Evolutionary conservation across 2,329 filamentous ascomycete genomes (phyloP).

Genomic region (Colletotrichum plurivorum): DNA sequence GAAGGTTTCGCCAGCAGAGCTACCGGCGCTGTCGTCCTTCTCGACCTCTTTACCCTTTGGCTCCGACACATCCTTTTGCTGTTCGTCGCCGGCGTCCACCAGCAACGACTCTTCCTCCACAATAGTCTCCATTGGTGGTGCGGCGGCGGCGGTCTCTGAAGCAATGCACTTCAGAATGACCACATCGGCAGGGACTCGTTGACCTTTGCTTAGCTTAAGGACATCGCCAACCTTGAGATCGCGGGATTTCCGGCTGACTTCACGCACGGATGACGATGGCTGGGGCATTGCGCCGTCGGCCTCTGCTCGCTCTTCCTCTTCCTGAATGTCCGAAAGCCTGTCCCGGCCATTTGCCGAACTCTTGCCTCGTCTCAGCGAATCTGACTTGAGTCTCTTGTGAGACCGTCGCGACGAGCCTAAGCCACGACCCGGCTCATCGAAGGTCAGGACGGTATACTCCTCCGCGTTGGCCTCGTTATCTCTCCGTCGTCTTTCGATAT

Average conservation of each 20-base stretch:
- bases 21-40: constrained; percentile 50
- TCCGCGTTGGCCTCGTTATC: constrained; percentile 97
- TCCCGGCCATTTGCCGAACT: constrained; percentile 53
- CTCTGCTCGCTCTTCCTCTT: constrained; percentile 74
- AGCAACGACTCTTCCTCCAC: constrained; percentile 55
- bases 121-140: constrained; percentile 44
- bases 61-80: constrained; percentile 41
- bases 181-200: constrained; percentile 94
- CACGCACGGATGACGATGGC: constrained; percentile 69
- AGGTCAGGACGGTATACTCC: constrained; percentile 82
- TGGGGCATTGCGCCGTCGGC: constrained; percentile 53
- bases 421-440: constrained; percentile 69
- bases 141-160: constrained; percentile 61
- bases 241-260: constrained; percentile 84
- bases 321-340: constrained; percentile 75
- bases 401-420: constrained; percentile 51
- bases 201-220: constrained; percentile 91
- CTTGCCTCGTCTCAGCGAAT: constrained; percentile 54
- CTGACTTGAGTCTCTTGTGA: constrained; percentile 64
- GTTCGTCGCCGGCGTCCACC: constrained; percentile 56
- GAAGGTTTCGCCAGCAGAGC: constrained; percentile 87
- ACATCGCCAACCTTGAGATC: constrained; percentile 96
- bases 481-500: constrained; percentile 86
- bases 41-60: constrained; percentile 52
- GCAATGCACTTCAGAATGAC: constrained; percentile 88